Evolutionary conservation across 2,329 filamentous ascomycete genomes (phyloP), one percentile per base, ranked within the genome.

Genomic region (Verruconis gallopava): DNA sequence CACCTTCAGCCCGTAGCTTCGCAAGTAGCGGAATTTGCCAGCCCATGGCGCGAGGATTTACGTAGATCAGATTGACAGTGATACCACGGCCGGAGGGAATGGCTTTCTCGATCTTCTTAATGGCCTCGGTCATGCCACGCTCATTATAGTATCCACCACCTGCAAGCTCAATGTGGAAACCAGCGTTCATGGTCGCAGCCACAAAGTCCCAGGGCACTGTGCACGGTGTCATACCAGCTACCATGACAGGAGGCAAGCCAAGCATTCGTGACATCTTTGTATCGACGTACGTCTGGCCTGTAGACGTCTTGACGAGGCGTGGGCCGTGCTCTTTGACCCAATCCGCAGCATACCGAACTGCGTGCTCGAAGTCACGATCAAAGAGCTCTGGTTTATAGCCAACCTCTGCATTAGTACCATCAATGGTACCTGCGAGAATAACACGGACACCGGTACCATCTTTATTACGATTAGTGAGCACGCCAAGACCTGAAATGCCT

Each of bases 331-430:
- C 88, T 63, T 93, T 93, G 44, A 98, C 86, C 93, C 93, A 98
- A 62, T 98, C 85, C 21, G 86, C 81, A 38, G 91, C 89, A 59
- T 86, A 96, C 61, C 88, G 91, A 55, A 98, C 81, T 4, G 91
- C 88, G 55, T 95, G 78, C 57, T 95, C 85, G 55, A 88, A 85
- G 58, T 98, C 91, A 44, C 91, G 82, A 58, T 98, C 89, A 53
- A 98, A 98, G 40, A 98, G 72, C 65, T 98, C 91, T 2, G 89
- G 82, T 72, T 98, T 98, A 71, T 95, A 98, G 43, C 91, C 91
- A 47, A 98, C 81, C 62, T 96, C 91, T 21, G 74, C 71, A 46
- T 93, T 81, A 15, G 86, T 86, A 40, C 89, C 89, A 54, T 89
- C 84, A 53, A 98, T 81, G n/a, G 85, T 75, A 48, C 93, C 91